phyloP scores from a whole-genome alignment of 2,329 filamentous ascomycete species.

The Fusarium sp. region DNA sequence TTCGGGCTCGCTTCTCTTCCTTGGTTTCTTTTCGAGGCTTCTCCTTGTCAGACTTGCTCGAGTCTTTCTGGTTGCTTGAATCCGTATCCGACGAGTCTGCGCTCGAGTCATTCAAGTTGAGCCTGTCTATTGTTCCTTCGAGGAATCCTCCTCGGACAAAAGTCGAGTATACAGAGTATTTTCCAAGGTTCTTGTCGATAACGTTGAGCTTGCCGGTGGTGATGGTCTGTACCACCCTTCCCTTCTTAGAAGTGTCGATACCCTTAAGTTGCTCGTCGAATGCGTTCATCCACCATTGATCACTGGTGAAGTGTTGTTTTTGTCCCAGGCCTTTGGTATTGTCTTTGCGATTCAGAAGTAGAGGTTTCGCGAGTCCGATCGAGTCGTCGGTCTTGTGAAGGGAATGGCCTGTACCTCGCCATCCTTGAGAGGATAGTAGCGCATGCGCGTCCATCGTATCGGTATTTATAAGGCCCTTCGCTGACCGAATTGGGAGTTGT shows the following conservation, averaged over 20 bases:
- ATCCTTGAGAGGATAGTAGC: slow-evolving; percentile 87
- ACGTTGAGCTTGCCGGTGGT: slow-evolving; percentile 66
- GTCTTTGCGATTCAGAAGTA: slow-evolving; percentile 85
- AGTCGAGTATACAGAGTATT: slow-evolving; percentile 79
- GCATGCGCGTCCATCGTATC: slow-evolving; percentile 81
- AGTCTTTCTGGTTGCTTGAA: slow-evolving; percentile 50
- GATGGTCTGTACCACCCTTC: slow-evolving; percentile 68
- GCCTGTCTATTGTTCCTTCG: slow-evolving; percentile 71
- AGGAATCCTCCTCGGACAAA: slow-evolving; percentile 88
- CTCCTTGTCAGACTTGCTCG: slow-evolving; percentile 16
- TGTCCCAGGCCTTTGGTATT: slow-evolving; percentile 85
- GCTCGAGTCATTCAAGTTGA: slow-evolving; percentile 46
- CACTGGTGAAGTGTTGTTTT: slow-evolving; percentile 74
- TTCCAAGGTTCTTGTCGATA: slow-evolving; percentile 65
- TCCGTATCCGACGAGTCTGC: slow-evolving; percentile 45
- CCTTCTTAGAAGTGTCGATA: slow-evolving; percentile 72
- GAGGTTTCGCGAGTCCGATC: slow-evolving; percentile 83
- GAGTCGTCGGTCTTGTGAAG: slow-evolving; percentile 80
- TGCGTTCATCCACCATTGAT: slow-evolving; percentile 97
- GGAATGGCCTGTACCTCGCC: slow-evolving; percentile 89
- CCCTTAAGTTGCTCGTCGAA: slow-evolving; percentile 92
- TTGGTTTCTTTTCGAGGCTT: slow-evolving; percentile 55
- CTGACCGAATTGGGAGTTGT: neutral
- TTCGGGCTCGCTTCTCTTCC: slow-evolving; percentile 56
- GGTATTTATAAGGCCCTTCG: neutral